Conservation (phyloP, 768 basidiomycete genomes). For the Leccinum obscurum region DNA sequence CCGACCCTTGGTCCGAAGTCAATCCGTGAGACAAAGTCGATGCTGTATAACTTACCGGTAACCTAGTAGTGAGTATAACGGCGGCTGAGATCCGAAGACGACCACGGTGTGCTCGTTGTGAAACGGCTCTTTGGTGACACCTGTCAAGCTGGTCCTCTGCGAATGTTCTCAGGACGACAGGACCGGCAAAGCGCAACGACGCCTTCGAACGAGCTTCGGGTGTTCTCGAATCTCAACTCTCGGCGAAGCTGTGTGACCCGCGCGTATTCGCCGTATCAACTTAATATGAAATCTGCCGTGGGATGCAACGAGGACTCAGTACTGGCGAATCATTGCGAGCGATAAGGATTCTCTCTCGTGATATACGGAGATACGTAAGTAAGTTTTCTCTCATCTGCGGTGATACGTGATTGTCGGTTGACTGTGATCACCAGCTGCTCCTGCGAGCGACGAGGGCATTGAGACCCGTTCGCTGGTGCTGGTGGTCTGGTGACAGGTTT, state of each 20-base stretch:
- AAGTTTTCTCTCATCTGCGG: background rate
- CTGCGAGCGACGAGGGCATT: background rate
- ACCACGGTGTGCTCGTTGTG: background rate
- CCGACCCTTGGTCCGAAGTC: background rate
- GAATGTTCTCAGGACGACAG: constrained; percentile 2
- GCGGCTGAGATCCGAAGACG: background rate
- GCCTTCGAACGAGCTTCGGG: constrained; percentile 1
- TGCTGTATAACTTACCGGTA: background rate
- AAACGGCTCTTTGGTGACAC: constrained; percentile 10
- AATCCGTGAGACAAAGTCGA: background rate
- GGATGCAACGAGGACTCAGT: background rate
- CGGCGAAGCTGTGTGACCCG: background rate
- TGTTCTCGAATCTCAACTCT: background rate
- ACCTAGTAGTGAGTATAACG: background rate
- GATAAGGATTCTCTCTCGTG: constrained; percentile 18
- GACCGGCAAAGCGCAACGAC: background rate
- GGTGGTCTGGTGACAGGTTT: background rate
- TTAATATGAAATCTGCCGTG: background rate
- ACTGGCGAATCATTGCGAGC: background rate
- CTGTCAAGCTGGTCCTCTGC: constrained; percentile 6
- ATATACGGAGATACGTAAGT: constrained; percentile 17
- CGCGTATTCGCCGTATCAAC: background rate
- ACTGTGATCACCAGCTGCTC: background rate
- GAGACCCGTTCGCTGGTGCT: background rate
- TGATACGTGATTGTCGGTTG: background rate